Evolutionary conservation across 129 eudicot species (phyloP).

Genomic region (Glebionis coronaria): DNA sequence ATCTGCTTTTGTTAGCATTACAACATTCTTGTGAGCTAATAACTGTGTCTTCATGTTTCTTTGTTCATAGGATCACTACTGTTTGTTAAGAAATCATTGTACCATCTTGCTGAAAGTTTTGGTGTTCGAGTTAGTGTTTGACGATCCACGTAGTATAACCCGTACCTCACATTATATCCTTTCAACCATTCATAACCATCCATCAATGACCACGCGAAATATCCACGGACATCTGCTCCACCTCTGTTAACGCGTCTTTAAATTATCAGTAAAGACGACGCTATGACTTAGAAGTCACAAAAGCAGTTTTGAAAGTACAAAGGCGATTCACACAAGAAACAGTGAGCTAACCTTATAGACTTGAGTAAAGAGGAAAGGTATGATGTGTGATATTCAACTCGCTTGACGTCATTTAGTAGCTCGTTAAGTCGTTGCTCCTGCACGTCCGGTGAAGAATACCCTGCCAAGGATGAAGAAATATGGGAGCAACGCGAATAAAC

Average conservation of each 20-base stretch:
- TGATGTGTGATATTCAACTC: constrained; percentile 47
- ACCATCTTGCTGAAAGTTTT: too few species aligned
- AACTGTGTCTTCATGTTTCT: too few species aligned
- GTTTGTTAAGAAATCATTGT: too few species aligned
- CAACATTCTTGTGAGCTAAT: too few species aligned
- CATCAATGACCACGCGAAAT: constrained; percentile 70
- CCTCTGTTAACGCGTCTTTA: constrained; percentile 30
- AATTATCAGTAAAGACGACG: not conserved
- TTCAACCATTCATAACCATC: constrained; percentile 64
- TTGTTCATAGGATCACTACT: not conserved
- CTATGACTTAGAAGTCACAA: not conserved
- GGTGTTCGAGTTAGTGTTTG: too few species aligned
- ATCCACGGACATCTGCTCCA: constrained; percentile 87
- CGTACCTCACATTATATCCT: constrained; percentile 42
- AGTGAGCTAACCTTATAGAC: constrained; percentile 51
- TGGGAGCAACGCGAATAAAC: not conserved
- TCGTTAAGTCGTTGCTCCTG: constrained; percentile 23
- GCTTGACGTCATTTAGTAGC: constrained; percentile 42
- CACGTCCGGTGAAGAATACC: constrained; percentile 37
- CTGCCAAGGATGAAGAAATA: constrained; percentile 27
- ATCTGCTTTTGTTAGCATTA: too few species aligned
- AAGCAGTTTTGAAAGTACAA: too few species aligned
- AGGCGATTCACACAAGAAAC: too few species aligned
- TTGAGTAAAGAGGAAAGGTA: constrained; percentile 55
- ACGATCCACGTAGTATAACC: too few species aligned